Base-by-base conservation (phyloP, 2,329 filamentous ascomycete genomes). In the Xylaria sp. region DNA sequence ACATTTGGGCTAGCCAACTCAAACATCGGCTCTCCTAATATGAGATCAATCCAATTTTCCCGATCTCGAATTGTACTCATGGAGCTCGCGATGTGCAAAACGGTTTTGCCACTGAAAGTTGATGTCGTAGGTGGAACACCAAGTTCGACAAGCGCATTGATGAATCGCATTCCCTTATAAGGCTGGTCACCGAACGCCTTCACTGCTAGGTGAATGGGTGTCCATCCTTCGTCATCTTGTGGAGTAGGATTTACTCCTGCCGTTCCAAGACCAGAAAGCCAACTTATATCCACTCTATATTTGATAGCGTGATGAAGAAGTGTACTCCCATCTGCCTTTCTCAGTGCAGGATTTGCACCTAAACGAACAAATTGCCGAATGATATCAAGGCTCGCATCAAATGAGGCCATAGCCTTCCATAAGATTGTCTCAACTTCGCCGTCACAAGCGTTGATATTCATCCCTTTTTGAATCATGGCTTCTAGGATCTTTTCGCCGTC, bases 11-110 rank as follows among this genome's bases (percentile, higher is more conserved):
- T 7, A 21, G 36, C 17, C 17, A 57, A n/a, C 21, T n/a, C 55
- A 17, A 57, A 57, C 36, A 57, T 57, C 12, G 55, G 55, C 12
- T 57, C 55, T 14, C 12, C 14, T 36, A 57, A 45, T 45, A 57
- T 57, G 19, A 21, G 12, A 12, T 45, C 55, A 45, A 57, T 57
- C 55, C 55, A 57, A 45, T 57, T 27, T 14, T 45, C 36, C 17
- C 11, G 34, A 9, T 4, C 36, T 45, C 11, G 39, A 27, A 5
- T 12, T 2, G 14, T 30, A n/a, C 21, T 30, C 11, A 24, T 21
- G 12, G 19, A 57, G 24, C 55, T 57, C 21, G 36, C 55, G 8
- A 57, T 7, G 27, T 57, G 55, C n/a, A 57, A 39, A 4, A 57
- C 12, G 30, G 55, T 57, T n/a, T 42, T 19, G 14, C 55, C 34